A percentile compares a stretch with the other conserved stretches of the same genome.
Evolutionary conservation across 148 eudicot species (phyloP).

Genomic region (Camellia japonica): DNA sequence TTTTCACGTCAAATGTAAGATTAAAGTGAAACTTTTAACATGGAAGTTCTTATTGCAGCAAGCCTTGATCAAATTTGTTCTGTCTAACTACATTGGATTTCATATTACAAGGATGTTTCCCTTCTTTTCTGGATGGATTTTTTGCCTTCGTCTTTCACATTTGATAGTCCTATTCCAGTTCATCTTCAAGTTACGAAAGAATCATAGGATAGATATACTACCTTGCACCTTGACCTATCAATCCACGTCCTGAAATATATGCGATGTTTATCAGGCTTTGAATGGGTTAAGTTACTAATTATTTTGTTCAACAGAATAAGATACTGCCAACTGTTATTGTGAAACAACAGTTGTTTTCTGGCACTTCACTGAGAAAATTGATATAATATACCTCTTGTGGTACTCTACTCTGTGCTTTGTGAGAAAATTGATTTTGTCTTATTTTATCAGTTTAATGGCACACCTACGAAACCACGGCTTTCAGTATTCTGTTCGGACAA

Average conservation of each 20-base stretch:
- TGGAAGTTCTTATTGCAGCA: not conserved
- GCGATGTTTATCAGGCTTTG: no score
- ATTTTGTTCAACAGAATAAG: no score
- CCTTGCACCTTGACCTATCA: not conserved
- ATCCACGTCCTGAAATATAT: not conserved
- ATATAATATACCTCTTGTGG: not conserved
- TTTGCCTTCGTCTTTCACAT: no score
- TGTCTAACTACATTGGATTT: no score
- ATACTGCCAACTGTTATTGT: no score
- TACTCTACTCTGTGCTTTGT: not conserved
- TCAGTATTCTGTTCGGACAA: conserved; percentile 86
- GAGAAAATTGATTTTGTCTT: no score
- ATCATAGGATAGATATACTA: not conserved
- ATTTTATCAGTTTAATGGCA: conserved; percentile 67
- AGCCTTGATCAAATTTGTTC: not conserved
- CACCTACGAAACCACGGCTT: conserved; percentile 72
- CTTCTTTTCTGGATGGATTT: no score
- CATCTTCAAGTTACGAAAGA: not conserved
- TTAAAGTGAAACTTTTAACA: no score
- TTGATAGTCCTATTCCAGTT: not conserved
- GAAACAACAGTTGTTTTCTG: no score
- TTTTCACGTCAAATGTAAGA: not conserved
- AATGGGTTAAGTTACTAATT: no score
- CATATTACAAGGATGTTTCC: no score
- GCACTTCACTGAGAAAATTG: not conserved